Base-by-base conservation (phyloP, 1,284 basidiomycete species). In the Moniliophthora roreri region DNA sequence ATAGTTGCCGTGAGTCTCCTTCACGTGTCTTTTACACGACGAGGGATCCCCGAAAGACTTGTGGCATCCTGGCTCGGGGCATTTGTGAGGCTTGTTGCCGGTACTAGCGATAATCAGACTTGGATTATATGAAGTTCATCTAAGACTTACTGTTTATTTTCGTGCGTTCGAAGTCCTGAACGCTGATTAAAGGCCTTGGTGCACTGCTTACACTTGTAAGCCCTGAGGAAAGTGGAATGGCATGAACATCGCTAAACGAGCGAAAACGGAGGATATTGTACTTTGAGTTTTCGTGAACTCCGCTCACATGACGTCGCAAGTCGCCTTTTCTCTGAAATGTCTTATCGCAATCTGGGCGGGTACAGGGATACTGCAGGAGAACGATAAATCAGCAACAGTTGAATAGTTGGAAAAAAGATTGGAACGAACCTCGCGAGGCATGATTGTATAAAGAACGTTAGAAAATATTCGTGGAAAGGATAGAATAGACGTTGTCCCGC, bases 1-100 rank as follows among this genome's bases (percentile, higher is more conserved):
- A 26, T 67, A 54, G 1, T 62, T 62, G 11, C 63, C 60, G 61
- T 87, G 86, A 4, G 68, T 75, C 63, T 87, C 85, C 62, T 77
- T 80, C 47, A 73, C 70, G 60, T 87, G 86, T 4, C 85, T 79
- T 24, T 76, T 69, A 55, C 80, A 69, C 37, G 85, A 87, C 0
- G 86, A 87, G 6, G 82, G 84, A 59, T 87, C 85, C 11, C 79
- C 78, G 55, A 87, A 87, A 11, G 67, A 63, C 26, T 74, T 69
- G 6, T 45, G 55, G 60, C 85, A 87, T 16, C 62, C 65, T 15
- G 64, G 60, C 37, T 71, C 67, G 8, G 67, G 67, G 59, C 87
- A 89, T 7, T 41, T 44, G 60, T 72, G 75, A 4, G 84, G 85
- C 62, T 79, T 84, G 3, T 52, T 64, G 21, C 69, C 69, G 11